These are phyloP conservation scores for Sporothrix pallida DNA, from an alignment of 2,329 filamentous ascomycete species.

Conservation along the genomic window DNA sequence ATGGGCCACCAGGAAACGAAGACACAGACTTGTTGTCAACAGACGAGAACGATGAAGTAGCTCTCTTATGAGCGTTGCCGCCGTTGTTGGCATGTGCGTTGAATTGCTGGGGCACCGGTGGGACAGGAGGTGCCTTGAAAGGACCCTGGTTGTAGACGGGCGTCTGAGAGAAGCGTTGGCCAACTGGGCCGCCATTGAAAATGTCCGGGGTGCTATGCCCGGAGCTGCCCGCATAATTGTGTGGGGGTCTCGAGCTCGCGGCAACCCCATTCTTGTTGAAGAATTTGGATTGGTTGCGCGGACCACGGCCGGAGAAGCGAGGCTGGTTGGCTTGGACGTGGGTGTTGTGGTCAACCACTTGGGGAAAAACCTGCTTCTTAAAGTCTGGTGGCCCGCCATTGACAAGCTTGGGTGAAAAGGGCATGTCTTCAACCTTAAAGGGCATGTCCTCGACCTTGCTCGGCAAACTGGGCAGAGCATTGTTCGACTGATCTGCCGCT, in stretches of 20 bases:
- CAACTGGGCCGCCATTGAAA: neutral
- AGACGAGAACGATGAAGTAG: neutral
- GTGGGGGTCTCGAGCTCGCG: neutral
- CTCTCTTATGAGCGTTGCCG: neutral
- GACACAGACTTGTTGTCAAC: neutral
- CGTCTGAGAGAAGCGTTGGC: neutral
- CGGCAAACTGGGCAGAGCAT: conserved; percentile 27
- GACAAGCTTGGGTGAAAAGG: conserved; percentile 27
- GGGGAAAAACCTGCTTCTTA: no score
- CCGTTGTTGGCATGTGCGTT: neutral
- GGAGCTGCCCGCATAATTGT: neutral
- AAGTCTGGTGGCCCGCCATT: neutral
- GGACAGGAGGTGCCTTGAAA: neutral
- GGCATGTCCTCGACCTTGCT: conserved; percentile 36
- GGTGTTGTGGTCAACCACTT: neutral
- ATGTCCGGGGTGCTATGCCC: conserved; percentile 23
- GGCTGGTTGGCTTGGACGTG: conserved; percentile 14
- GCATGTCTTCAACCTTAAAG: conserved; percentile 35
- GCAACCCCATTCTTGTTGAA: conserved; percentile 7
- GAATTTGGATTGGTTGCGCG: conserved; percentile 28
- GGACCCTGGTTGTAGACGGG: conserved; percentile 4
- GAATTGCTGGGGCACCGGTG: neutral
- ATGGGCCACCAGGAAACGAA: neutral
- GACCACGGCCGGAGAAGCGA: neutral
- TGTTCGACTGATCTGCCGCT: neutral